phyloP scores from a whole-genome alignment of 148 eudicot genomes.

The Suaeda aralocaspica region DNA sequence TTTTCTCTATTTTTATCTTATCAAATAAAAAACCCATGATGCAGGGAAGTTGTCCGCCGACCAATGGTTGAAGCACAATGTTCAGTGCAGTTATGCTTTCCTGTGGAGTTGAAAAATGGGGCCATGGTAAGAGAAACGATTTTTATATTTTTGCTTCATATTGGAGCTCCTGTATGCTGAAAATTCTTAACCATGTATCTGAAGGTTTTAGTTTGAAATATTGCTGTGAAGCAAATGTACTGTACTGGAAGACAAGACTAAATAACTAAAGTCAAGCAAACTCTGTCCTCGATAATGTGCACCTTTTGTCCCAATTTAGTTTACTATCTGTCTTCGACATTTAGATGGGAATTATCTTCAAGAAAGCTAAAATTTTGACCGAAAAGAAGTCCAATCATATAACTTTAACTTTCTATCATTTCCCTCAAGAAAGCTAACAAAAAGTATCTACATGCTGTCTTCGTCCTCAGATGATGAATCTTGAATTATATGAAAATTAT shows the following conservation, averaged over 20 bases:
- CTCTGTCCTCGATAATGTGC: no score
- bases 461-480: no score
- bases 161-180: not conserved
- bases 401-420: no score
- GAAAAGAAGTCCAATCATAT: no score
- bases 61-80: conserved; percentile 98
- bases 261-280: not conserved
- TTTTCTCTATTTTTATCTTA: not conserved
- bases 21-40: conserved; percentile 12
- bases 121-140: conserved; percentile 46
- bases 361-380: no score
- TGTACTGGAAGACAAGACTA: no score
- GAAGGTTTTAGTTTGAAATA: not conserved
- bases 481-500: no score
- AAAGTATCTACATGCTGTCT: no score
- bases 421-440: no score
- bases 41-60: conserved; percentile 80
- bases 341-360: no score
- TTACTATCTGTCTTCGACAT: no score
- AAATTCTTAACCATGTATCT: not conserved
- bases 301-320: no score
- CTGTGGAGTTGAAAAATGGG: conserved; percentile 74
- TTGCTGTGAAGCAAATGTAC: not conserved
- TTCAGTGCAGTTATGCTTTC: conserved; percentile 87
- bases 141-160: not conserved